Evolutionary conservation across 192 early-diverging fungal species (phyloP), one percentile per base, ranked within the genome.

Genomic region (Coemansia sp.): DNA sequence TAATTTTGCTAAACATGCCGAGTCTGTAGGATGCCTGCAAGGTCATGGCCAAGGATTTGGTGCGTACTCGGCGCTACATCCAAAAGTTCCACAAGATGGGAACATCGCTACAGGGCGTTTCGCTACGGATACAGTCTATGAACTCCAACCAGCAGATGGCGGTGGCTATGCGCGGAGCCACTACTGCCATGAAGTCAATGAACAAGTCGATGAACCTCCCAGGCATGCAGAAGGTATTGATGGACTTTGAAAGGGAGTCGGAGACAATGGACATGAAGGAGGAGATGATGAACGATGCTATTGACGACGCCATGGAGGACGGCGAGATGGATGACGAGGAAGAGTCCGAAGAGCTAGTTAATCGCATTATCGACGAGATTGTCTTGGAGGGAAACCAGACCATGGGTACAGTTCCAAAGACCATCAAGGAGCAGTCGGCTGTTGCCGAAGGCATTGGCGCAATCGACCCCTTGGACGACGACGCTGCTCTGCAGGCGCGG

Each of bases 261-360:
- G 95, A 95, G 67, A 88, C 93, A 73, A 96, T 99, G 96, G 94
- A 99, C 74, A 97, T 99, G 94, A 98, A 97, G 86, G 95, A 95
- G 69, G 95, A 97, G 68, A 91, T 99, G 92, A 95, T 99, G 91
- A 91, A 91, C 66, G 97, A 99, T 67, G 91, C 94, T 10, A 95
- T 99, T 68, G 97, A 99, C 69, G 95, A 94, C 74, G 92, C 88
- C 38, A 94, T 99, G 91, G 95, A 94, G 40, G 96, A 95, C 60
- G 89, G 88, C 45, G 68, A 75, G 41, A 90, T 89, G 41, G 93
- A 95, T 17, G 96, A 98, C 64, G 95, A 96, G 72, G 93, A 91
- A 42, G 95, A 96, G 72, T 86, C 83, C 11, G 94, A 99, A 5
- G 84, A 88, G 61, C 94, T 99, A 65, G 93, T 99, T 11, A 91